Evolutionary conservation across 129 eudicot species (phyloP), one percentile per base, ranked within the genome.

Genomic region (Flaveria bidentis): DNA sequence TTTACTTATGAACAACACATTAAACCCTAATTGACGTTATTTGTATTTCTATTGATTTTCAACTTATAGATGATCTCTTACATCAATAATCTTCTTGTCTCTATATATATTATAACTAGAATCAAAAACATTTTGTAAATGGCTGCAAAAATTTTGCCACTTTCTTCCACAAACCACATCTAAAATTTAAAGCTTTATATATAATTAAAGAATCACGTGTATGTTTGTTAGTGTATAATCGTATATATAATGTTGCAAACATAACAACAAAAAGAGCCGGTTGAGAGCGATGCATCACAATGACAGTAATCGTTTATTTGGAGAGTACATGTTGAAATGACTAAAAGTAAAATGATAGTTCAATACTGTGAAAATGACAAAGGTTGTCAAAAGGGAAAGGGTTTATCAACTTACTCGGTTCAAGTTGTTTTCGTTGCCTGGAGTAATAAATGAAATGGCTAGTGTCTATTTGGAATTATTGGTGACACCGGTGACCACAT

Each of bases 91-190:
- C 16, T 45, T 9, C 49, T 9, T 45, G 49, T 45, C 49, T 45
- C 11, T 45, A 10, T 45, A 12, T 2, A 45, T 45, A 12, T 49
- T 14, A 49, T 49, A 49, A 14, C 53, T 49, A 49, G 53, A 14
- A 49, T 2, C 4, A 76, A 67, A 53, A 53, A 15, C 26, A 77
- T 55, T 6, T 76, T 16, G 11, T 16, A 23, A 26, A 15, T 81
- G 84, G 78, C 84, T 79, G 80, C 76, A 82, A 72, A 53, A 41
- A 65, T 71, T 50, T 71, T 51, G 80, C 53, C 80, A 4, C 33
- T 41, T 61, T 68, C 11, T 26, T 15, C 73, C 46, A 30, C 36
- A 30, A 30, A 30, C 36, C 5, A n/a, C 61, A 73, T 46, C 55
- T 51, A 50, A 36, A 63, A 72, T 72, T 17, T 62, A 79, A 50